Evolutionary conservation across 2,329 filamentous ascomycete genomes (phyloP).

Genomic region (Trichophyton simii): DNA sequence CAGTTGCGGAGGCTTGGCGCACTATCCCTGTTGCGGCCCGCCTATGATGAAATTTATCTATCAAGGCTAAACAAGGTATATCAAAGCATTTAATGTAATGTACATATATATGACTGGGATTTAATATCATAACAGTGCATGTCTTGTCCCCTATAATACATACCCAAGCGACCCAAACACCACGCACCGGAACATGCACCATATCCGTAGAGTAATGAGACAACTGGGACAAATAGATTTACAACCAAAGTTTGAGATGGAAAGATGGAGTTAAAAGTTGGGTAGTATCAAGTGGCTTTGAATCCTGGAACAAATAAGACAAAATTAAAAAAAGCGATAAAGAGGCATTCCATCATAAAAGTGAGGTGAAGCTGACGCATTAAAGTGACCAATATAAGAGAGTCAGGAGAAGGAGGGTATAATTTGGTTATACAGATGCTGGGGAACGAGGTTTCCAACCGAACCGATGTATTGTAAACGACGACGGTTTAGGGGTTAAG

Average conservation of each 20-base stretch:
- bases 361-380: background rate
- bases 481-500: conserved; percentile 6
- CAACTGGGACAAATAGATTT: background rate
- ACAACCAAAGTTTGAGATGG: background rate
- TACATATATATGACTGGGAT: no score
- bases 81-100: no score
- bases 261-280: background rate
- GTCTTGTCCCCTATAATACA: background rate
- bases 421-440: background rate
- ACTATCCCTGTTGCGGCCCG: background rate
- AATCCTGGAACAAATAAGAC: background rate
- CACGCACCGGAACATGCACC: background rate
- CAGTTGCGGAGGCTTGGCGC: background rate
- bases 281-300: background rate
- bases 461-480: conserved; percentile 8
- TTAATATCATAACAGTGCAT: no score
- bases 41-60: no score
- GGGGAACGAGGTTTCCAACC: conserved; percentile 11
- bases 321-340: background rate
- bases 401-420: background rate
- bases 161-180: background rate
- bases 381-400: background rate
- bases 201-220: background rate
- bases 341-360: background rate
- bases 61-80: no score